Evolutionary conservation across 345 rosid genomes (phyloP).

Genomic region (Gossypium arboreum): DNA sequence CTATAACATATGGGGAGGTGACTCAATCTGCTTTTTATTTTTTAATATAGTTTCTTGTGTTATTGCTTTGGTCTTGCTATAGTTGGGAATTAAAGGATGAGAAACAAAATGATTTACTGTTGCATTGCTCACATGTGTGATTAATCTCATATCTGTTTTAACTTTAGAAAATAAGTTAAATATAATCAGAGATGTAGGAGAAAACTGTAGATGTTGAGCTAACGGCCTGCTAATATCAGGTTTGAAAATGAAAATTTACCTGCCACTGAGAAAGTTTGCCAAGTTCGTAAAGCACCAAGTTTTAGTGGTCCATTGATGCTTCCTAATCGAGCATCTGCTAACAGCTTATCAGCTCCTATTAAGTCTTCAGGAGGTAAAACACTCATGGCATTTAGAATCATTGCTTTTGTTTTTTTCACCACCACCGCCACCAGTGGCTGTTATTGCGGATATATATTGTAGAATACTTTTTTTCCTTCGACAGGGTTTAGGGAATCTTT

Average conservation of each 20-base stretch:
- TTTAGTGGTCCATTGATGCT: conserved; percentile 97
- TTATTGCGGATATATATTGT: neutral
- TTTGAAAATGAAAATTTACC: conserved; percentile 56
- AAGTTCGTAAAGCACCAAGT: conserved; percentile 70
- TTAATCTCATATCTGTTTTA: neutral
- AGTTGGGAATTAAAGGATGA: conserved; percentile 2
- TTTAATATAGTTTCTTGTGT: neutral
- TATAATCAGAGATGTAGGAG: neutral
- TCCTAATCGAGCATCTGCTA: conserved; percentile 93
- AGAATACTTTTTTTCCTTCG: conserved; percentile 14
- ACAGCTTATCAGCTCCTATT: conserved; percentile 96
- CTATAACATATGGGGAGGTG: neutral
- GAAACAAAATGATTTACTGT: neutral
- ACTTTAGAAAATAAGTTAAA: conserved; percentile 5
- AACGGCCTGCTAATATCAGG: conserved; percentile 35
- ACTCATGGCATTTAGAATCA: neutral
- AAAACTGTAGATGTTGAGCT: neutral
- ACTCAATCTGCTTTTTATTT: neutral
- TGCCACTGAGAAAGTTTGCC: conserved; percentile 36
- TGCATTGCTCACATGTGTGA: neutral
- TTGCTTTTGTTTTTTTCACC: neutral
- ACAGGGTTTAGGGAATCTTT: conserved; percentile 86
- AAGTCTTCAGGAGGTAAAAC: conserved; percentile 85
- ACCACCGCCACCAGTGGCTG: neutral
- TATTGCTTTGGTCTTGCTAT: neutral